phyloP scores from a whole-genome alignment of 345 rosid genomes.

The Murraya paniculata region DNA sequence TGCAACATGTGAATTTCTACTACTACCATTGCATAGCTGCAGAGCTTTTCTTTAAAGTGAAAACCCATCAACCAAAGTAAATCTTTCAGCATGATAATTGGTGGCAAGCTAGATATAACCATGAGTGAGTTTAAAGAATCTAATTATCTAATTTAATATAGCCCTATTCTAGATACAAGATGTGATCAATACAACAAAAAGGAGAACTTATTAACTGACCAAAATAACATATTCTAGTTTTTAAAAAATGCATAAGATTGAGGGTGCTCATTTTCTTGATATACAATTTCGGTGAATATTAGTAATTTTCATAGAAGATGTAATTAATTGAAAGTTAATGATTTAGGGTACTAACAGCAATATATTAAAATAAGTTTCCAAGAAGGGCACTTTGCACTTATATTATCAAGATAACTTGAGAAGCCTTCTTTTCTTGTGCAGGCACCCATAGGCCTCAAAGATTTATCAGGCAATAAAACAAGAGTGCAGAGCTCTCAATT shows the following conservation, averaged over 20 bases:
- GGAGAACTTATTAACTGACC: background rate
- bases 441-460: background rate
- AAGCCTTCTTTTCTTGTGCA: background rate
- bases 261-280: background rate
- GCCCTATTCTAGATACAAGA: background rate
- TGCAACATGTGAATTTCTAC: background rate
- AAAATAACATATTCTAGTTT: background rate
- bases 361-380: background rate
- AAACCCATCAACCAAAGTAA: background rate
- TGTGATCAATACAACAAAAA: background rate
- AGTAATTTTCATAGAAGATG: background rate
- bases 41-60: background rate
- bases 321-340: background rate
- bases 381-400: background rate
- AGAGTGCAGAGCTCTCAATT: background rate
- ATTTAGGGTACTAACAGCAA: background rate
- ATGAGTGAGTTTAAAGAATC: background rate
- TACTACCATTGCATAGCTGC: background rate
- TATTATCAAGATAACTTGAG: background rate
- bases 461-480: background rate
- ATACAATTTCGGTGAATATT: background rate
- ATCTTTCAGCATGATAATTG: background rate
- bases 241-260: background rate
- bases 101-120: background rate
- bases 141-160: background rate